A percentile compares a stretch with the other conserved stretches of the same genome.
These are phyloP conservation scores for Bassia scoparia DNA, from an alignment of 148 eudicot species.

Conservation along the genomic window DNA sequence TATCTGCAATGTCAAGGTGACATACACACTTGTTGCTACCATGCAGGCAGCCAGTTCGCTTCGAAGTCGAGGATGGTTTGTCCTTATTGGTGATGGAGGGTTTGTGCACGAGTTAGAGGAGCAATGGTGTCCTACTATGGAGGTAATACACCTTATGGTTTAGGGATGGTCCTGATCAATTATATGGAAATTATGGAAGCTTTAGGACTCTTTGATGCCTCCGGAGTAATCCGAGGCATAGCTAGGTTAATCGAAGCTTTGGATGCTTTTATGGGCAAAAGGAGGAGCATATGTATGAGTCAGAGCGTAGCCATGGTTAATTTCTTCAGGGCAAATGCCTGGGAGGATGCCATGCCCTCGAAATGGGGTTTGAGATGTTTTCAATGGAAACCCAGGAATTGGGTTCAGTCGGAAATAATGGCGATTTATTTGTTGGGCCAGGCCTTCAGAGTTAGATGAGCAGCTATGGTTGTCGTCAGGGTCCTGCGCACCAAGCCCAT, in stretches of 20 bases:
- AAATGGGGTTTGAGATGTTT: conserved; percentile 54
- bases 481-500: conserved; percentile 89
- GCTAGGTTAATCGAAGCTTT: conserved; percentile 54
- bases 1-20: conserved; percentile 50
- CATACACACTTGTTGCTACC: conserved; percentile 91
- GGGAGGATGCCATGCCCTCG: conserved; percentile 46
- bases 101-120: conserved; percentile 76
- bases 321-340: conserved; percentile 59
- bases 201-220: conserved; percentile 35
- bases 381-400: conserved; percentile 53
- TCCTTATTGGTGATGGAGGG: conserved; percentile 76
- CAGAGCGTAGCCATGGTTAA: conserved; percentile 59
- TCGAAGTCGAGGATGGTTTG: conserved; percentile 45
- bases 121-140: conserved; percentile 28
- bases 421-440: conserved; percentile 62
- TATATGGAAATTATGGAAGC: conserved; percentile 53
- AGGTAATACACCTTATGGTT: conserved; percentile 18
- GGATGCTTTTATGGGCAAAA: conserved; percentile 59
- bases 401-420: conserved; percentile 53
- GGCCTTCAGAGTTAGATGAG: conserved; percentile 70
- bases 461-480: conserved; percentile 70
- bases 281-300: conserved; percentile 50
- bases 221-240: conserved; percentile 39
- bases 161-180: conserved; percentile 41
- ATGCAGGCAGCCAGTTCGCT: conserved; percentile 59